These are phyloP conservation scores for Sporothrix dimorphospora DNA, from an alignment of 2,329 filamentous ascomycete genomes.

Conservation along the genomic window DNA sequence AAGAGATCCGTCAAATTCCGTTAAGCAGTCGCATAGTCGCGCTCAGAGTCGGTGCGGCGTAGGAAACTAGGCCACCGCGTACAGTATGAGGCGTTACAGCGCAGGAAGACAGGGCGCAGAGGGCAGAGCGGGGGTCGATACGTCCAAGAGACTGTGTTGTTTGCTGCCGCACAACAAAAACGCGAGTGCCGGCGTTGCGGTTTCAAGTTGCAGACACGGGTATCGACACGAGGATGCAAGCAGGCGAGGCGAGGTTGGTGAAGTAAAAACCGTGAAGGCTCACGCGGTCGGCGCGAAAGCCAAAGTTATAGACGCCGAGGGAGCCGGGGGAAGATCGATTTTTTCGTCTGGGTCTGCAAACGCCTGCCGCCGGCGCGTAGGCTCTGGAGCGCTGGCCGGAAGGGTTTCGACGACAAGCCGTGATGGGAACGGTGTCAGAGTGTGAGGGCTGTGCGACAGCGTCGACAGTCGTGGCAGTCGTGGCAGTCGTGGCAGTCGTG, in stretches of 20 bases:
- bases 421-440: neutral
- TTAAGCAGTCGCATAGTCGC: slow-evolving; percentile 31
- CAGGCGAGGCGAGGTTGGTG: neutral
- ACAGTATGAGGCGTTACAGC: neutral
- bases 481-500: too few species aligned
- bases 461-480: neutral
- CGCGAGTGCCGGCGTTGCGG: neutral
- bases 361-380: neutral
- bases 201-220: neutral
- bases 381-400: neutral
- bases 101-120: neutral
- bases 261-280: neutral
- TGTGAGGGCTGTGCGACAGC: neutral
- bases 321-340: neutral
- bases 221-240: neutral
- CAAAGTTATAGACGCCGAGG: neutral
- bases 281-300: neutral
- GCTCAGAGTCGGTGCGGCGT: neutral
- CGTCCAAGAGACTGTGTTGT: neutral
- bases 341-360: neutral
- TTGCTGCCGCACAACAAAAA: neutral
- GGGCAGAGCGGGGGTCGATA: neutral
- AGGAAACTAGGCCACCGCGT: neutral
- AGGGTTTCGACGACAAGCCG: too few species aligned
- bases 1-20: slow-evolving; percentile 30